Base-by-base conservation (phyloP, 2,329 filamentous ascomycete genomes). In the Fusarium lateritium region DNA sequence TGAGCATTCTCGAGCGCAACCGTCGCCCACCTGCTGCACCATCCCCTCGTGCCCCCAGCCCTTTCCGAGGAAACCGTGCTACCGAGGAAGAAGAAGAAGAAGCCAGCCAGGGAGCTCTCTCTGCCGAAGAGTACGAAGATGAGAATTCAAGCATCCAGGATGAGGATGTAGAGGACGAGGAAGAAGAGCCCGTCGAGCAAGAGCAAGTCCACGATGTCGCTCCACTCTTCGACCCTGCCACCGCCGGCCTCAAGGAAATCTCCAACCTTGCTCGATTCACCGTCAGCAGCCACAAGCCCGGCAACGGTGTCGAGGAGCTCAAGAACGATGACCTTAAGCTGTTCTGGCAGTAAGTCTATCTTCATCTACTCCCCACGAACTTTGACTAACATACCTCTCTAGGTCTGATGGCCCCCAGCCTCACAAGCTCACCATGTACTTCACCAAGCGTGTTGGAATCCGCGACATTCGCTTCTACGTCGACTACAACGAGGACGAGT, bases 401-500 rank as follows among this genome's bases (percentile, higher is more conserved):
- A 91, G 89, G 79, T 95, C 92, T 4, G 93, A 96, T 75, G 93
- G 93, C 3, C 92, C 93, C 2, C 93, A 96, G 76, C 93, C 93
- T 6, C 93, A 96, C 75, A 88, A 90, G 66, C 85, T 96, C 47
- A 95, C 92, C 62, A 92, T 96, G 40, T 93, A 96, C 79, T 96
- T 96, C 79, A 90, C 94, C 80, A 94, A 94, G 73, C 87, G 92
- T 9, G 93, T 94, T 43, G 90, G 90, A 62, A 94, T 96, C 65
- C 89, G 91, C 7, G 89, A 90, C 28, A 89, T 96, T 52, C 87
- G 92, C n/a, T 89, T 96, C 73, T 94, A 92, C 72, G 90, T 99
- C 44, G 94, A 99, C 81, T 97, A 97, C 79, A 90, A 91, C 66
- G 89, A 93, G 55, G 96, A 99, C 79, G 96, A 99, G 81, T 96